Percentiles rank a stretch among this genome's conserved stretches.
Conservation (phyloP, 129 eudicot species). For the Cynara cardunculus region DNA sequence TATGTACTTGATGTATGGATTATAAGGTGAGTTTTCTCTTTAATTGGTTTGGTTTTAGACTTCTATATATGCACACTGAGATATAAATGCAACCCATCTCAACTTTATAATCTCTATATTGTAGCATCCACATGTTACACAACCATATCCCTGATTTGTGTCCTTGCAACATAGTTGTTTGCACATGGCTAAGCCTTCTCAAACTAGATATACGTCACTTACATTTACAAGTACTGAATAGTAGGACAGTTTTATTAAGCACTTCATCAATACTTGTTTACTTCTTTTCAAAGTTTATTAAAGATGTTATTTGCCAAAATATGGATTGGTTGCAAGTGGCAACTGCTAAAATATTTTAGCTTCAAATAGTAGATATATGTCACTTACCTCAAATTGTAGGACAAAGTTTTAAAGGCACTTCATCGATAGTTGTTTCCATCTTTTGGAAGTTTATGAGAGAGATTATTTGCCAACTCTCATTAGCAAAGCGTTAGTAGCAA, state of each 20-base stretch:
- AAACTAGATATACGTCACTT: neutral
- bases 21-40: neutral
- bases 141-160: neutral
- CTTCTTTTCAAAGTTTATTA: neutral
- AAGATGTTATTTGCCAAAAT: neutral
- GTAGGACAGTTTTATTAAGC: neutral
- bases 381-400: neutral
- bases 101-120: neutral
- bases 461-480: neutral
- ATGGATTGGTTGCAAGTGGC: constrained; percentile 6
- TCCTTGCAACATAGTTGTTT: neutral
- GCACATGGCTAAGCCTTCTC: neutral
- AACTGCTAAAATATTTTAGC: neutral
- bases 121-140: neutral
- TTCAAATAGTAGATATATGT: neutral
- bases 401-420: neutral
- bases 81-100: constrained; percentile 1
- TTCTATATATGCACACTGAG: neutral
- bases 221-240: neutral
- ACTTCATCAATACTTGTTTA: neutral
- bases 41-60: constrained; percentile 2
- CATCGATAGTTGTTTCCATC: neutral
- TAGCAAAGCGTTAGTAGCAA: too few relatives aligned
- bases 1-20: neutral
- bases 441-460: neutral